These are phyloP conservation scores for grape (Vitis vinifera) DNA, from an alignment of 164 flowering plant genomes.

Conservation along the genomic window DNA sequence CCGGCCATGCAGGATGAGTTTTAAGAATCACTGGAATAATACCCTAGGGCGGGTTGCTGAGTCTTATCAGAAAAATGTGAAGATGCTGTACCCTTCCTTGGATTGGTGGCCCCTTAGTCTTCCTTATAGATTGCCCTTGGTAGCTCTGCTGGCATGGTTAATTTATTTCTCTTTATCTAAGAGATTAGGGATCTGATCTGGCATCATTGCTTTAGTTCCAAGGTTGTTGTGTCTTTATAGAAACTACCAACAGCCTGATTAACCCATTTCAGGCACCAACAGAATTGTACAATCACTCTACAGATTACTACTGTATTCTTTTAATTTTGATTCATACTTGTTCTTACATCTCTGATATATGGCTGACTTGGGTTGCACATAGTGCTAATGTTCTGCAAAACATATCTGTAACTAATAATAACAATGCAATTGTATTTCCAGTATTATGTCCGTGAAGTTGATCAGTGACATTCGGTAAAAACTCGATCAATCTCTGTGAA, in stretches of 20 bases:
- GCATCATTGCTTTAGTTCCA: not conserved
- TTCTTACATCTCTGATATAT: not conserved
- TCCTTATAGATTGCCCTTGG: not conserved
- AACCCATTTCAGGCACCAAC: not conserved
- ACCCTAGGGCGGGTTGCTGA: not conserved
- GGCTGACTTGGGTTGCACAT: not conserved
- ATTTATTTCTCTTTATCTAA: not conserved
- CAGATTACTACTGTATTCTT: not conserved
- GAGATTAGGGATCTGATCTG: not conserved
- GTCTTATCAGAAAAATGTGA: not conserved
- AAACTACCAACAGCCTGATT: not conserved
- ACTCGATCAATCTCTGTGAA: no score
- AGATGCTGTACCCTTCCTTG: not conserved
- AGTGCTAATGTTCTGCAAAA: not conserved
- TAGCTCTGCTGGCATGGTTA: not conserved
- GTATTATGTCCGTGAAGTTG: no score
- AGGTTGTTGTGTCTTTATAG: not conserved
- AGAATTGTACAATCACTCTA: not conserved
- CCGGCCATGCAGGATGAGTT: not conserved
- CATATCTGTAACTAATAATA: not conserved
- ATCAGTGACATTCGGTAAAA: no score
- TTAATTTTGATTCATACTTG: not conserved
- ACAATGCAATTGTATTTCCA: no score
- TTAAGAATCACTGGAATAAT: not conserved
- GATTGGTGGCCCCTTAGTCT: not conserved